Conservation (phyloP, 2,329 filamentous ascomycete species). For the Hypoxylon sp. region DNA sequence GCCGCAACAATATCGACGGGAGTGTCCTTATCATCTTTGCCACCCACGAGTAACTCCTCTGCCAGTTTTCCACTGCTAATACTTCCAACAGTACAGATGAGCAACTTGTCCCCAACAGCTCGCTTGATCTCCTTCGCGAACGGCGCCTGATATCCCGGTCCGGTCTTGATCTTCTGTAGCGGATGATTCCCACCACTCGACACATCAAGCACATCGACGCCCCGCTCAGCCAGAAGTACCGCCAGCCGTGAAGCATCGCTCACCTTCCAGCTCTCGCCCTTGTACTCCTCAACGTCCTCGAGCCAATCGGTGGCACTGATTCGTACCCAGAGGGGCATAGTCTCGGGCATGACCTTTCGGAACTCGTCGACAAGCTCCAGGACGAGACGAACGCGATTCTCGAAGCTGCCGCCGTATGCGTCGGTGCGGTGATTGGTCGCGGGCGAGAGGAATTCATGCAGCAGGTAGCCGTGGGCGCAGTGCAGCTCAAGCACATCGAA, state of each 20-base stretch:
- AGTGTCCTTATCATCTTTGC: slow-evolving; percentile 28
- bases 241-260: slow-evolving; percentile 73
- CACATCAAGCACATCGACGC: slow-evolving; percentile 80
- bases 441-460: slow-evolving; percentile 79
- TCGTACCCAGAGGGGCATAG: slow-evolving; percentile 78
- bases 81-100: slow-evolving; percentile 67
- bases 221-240: slow-evolving; percentile 69
- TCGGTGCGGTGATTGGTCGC: slow-evolving; percentile 78
- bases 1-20: slow-evolving; percentile 64
- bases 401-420: slow-evolving; percentile 76
- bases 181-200: slow-evolving; percentile 74
- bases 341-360: slow-evolving; percentile 71
- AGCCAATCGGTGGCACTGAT: slow-evolving; percentile 79
- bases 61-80: slow-evolving; percentile 63
- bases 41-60: slow-evolving; percentile 62
- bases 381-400: slow-evolving; percentile 78
- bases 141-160: slow-evolving; percentile 75
- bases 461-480: slow-evolving; percentile 83
- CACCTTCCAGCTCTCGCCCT: slow-evolving; percentile 71
- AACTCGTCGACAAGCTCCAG: slow-evolving; percentile 77
- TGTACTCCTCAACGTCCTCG: slow-evolving; percentile 65
- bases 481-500: slow-evolving; percentile 81
- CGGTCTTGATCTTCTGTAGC: slow-evolving; percentile 64
- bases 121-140: slow-evolving; percentile 77
- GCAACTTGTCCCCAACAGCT: slow-evolving; percentile 73